Evolutionary conservation across 371 early-diverging fungal species (phyloP).

Genomic region (Batrachochytrium dendrobatidis): DNA sequence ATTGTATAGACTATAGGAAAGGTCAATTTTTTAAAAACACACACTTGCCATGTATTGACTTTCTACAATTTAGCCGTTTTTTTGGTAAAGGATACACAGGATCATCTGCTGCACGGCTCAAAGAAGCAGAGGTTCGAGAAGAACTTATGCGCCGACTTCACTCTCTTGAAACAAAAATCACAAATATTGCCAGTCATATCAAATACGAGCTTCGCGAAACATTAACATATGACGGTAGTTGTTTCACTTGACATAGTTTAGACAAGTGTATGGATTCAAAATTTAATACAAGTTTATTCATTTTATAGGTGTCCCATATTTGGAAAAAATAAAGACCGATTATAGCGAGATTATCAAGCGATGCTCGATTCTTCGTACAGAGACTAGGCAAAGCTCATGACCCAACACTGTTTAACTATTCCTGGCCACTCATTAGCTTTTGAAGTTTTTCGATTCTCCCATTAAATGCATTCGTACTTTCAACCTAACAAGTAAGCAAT

Average conservation of each 20-base stretch:
- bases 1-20: background rate
- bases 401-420: too few species aligned
- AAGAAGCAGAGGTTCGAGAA: slow-evolving; percentile 34
- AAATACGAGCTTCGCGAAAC: slow-evolving; percentile 36
- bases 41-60: background rate
- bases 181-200: slow-evolving; percentile 23
- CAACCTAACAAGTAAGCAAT: too few species aligned
- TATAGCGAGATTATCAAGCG: slow-evolving; percentile 28
- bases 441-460: too few species aligned
- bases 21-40: background rate
- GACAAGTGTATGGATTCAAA: background rate
- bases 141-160: slow-evolving; percentile 30
- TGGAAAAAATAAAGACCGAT: slow-evolving; percentile 41
- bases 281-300: background rate
- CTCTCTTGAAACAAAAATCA: slow-evolving; percentile 28
- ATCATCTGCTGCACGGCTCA: slow-evolving; percentile 32
- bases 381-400: too few species aligned
- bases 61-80: slow-evolving; percentile 21
- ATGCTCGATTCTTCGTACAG: too few species aligned
- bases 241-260: too few species aligned
- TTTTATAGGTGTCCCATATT: slow-evolving; percentile 32
- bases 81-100: slow-evolving; percentile 34
- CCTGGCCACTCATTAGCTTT: too few species aligned
- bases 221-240: slow-evolving; percentile 38
- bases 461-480: too few species aligned